phyloP scores from a whole-genome alignment of 495 filamentous ascomycete genomes.

The Emericellopsis terricola region DNA sequence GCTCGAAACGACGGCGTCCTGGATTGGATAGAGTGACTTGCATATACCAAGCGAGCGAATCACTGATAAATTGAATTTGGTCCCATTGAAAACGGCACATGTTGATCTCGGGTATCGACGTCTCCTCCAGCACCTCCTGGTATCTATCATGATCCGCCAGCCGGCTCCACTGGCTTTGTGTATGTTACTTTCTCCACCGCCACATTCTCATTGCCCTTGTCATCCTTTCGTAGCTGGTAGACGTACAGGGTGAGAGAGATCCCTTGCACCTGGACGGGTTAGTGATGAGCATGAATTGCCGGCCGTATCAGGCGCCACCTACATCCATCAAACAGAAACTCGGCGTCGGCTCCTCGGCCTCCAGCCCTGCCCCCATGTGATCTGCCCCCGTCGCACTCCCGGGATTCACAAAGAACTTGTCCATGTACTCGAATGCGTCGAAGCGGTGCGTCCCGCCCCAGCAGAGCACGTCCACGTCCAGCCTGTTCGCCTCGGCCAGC shows the following conservation, averaged over 20 bases:
- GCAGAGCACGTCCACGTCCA: slow-evolving; percentile 92
- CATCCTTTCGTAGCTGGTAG: slow-evolving; percentile 85
- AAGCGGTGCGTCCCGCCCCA: slow-evolving; percentile 97
- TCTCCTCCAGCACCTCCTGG: neutral
- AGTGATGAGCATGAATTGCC: slow-evolving; percentile 1
- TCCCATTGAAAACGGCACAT: neutral
- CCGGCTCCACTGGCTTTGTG: slow-evolving; percentile 56
- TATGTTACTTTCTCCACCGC: slow-evolving; percentile 96
- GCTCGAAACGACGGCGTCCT: too few species aligned
- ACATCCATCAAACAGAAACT: slow-evolving; percentile 99
- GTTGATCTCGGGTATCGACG: slow-evolving; percentile 6
- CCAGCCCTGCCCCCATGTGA: slow-evolving; percentile 35
- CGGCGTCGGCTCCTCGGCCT: slow-evolving; percentile 64
- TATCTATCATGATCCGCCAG: slow-evolving; percentile 23
- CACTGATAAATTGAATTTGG: neutral
- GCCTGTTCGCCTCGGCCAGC: slow-evolving; percentile 80
- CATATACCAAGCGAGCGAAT: slow-evolving; percentile 2
- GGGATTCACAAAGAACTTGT: slow-evolving; percentile 96
- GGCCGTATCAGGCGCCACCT: slow-evolving; percentile 18
- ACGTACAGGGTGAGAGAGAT: slow-evolving; percentile 95
- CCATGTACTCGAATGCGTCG: slow-evolving; percentile 97
- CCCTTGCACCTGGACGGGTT: slow-evolving; percentile 61
- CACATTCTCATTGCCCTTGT: slow-evolving; percentile 76
- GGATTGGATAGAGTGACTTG: too few species aligned
- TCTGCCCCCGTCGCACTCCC: slow-evolving; percentile 85